Evolutionary conservation across 1,139 yeast species (phyloP).

Genomic region (Pichia sp.): DNA sequence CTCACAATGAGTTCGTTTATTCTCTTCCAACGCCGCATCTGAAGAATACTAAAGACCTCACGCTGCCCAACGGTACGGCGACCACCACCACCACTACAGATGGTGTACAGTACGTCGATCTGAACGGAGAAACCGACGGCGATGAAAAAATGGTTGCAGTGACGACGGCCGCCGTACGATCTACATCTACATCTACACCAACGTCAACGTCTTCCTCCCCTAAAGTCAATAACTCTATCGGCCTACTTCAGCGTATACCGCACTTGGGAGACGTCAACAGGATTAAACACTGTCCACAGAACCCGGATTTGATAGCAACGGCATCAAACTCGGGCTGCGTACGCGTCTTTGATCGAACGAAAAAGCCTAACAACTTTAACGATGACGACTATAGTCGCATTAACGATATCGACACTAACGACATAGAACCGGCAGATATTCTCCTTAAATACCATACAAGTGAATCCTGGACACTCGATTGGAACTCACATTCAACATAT

Average conservation of each 20-base stretch:
- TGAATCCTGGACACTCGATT: conserved; percentile 29
- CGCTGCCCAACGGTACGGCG: conserved; percentile 41
- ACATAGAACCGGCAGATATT: conserved; percentile 21
- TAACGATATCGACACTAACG: too few species aligned
- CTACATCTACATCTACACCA: conserved; percentile 61
- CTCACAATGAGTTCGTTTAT: conserved; percentile 22
- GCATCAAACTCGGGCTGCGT: conserved; percentile 31
- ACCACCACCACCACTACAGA: conserved; percentile 32
- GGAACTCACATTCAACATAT: conserved; percentile 26
- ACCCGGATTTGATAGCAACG: conserved; percentile 66
- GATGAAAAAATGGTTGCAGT: conserved; percentile 72
- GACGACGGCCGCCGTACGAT: conserved; percentile 74
- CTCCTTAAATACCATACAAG: conserved; percentile 22
- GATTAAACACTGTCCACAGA: conserved; percentile 79
- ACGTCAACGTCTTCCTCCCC: conserved; percentile 39
- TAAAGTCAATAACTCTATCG: too few species aligned
- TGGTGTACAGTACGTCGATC: conserved; percentile 25
- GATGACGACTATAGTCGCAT: too few species aligned
- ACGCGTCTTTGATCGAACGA: conserved; percentile 41
- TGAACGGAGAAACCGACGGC: too few species aligned
- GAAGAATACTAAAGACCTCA: conserved; percentile 22
- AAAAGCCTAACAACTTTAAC: conserved; percentile 25
- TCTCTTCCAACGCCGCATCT: conserved; percentile 9
- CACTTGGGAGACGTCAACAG: conserved; percentile 45
- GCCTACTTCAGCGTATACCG: conserved; percentile 25